A percentile compares a stretch with the other conserved stretches of the same genome.
Conservation (phyloP, 331 rosid genomes). For the Cydonia oblonga region DNA sequence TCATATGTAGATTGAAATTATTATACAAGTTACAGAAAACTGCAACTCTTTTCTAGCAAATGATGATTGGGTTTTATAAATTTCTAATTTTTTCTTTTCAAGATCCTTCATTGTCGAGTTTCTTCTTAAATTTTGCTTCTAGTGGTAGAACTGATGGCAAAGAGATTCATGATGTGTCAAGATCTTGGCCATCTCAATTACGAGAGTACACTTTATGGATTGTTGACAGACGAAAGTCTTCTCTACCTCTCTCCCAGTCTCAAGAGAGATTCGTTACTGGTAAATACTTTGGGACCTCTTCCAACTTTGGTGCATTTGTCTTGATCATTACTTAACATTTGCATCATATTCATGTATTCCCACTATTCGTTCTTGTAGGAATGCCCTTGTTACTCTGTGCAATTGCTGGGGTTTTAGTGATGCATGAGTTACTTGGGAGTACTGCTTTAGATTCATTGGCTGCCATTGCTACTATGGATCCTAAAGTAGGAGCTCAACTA, state of each 20-base stretch:
- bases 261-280: constrained; percentile 63
- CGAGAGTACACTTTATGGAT: constrained; percentile 48
- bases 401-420: constrained; percentile 53
- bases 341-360: constrained; percentile 12
- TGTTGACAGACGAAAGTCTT: constrained; percentile 52
- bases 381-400: constrained; percentile 58
- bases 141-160: constrained; percentile 20
- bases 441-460: constrained; percentile 58
- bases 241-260: constrained; percentile 34
- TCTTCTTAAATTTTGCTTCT: constrained; percentile 41
- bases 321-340: constrained; percentile 2
- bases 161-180: constrained; percentile 26
- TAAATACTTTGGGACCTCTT: constrained; percentile 9
- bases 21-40: background rate
- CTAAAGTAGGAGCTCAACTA: constrained; percentile 71
- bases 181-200: constrained; percentile 59
- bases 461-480: constrained; percentile 65
- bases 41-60: constrained; percentile 22
- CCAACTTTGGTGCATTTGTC: constrained; percentile 17
- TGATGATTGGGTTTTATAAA: no score
- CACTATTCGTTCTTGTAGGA: constrained; percentile 36
- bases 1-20: background rate
- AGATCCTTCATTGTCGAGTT: constrained; percentile 46
- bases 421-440: constrained; percentile 50
- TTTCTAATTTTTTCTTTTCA: no score